Evolutionary conservation across 805 yeast genomes (phyloP), one percentile per base, ranked within the genome.

Genomic region (Candida hispaniensis): DNA sequence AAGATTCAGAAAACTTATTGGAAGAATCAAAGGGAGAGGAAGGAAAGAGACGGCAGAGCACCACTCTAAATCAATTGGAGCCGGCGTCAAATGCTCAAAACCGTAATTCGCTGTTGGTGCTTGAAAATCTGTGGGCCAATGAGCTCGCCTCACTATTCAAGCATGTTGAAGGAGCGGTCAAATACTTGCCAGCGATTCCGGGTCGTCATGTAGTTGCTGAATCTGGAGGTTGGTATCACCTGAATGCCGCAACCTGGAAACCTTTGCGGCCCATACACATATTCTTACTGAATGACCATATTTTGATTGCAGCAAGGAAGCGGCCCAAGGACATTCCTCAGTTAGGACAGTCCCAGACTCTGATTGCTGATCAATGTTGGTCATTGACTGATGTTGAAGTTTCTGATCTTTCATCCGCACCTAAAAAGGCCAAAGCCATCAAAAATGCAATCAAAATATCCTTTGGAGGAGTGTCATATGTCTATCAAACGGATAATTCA

Each of bases 161-260:
- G 46, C 82, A 79, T 43, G 93, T 86, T 10, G 94, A 86, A 44
- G 93, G 94, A n/a, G 85, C 93, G 1, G 86, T 80, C 47, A 79
- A 79, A 48, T 71, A 68, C 41, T 63, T 85, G 22, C 79, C 83
- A 13, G 72, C 80, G 1, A 54, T 70, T 6, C 82, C 86, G 0
- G 91, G 86, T 3, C 67, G 94, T 32, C 94, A 83, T 54, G 70
- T 85, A 2, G 58, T 82, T 12, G 69, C 74, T 7, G 91, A 85
- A 47, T 73, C 83, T 51, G 78, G 79, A 2, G 68, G 85, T 30
- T 86, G 95, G 95, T 72, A 69, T 40, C 94, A 85, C 55, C 59
- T 86, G 41, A 85, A 83, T 48, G 72, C 79, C 2, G 85, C 91
- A 0, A 82, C 93, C 8, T 73, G 82, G 71, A 81, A 81, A 52